Evolutionary conservation across 2,329 filamentous ascomycete species (phyloP).

Genomic region (Ustilaginoidea virens): DNA sequence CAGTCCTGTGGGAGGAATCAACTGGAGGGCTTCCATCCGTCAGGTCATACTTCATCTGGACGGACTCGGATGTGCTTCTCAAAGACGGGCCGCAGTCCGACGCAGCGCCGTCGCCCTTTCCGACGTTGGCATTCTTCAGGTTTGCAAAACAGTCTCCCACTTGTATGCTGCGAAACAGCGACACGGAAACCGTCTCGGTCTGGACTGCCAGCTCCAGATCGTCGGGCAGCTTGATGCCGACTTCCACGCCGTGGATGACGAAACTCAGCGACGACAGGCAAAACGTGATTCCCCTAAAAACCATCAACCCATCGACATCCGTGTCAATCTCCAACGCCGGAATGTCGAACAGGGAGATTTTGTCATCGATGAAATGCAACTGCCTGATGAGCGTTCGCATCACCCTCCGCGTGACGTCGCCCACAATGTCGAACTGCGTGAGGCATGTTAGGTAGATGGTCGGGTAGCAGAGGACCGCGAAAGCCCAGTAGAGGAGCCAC

Average conservation of each 20-base stretch:
- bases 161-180: slow-evolving; percentile 3
- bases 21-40: slow-evolving; percentile 3
- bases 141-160: slow-evolving; percentile 4
- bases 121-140: slow-evolving; percentile 1
- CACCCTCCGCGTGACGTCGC: background rate
- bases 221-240: slow-evolving; percentile 4
- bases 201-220: slow-evolving; percentile 3
- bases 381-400: slow-evolving; percentile 2
- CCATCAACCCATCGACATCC: slow-evolving; percentile 4
- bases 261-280: slow-evolving; percentile 4
- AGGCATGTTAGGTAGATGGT: slow-evolving; percentile 3
- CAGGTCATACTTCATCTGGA: slow-evolving; percentile 4
- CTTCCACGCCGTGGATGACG: slow-evolving; percentile 3
- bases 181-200: slow-evolving; percentile 2
- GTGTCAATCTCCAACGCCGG: slow-evolving; percentile 4
- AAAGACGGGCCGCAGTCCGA: no score
- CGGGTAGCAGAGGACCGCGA: slow-evolving; percentile 3
- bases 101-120: background rate
- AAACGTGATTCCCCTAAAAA: slow-evolving; percentile 3
- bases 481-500: slow-evolving; percentile 4
- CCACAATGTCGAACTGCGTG: background rate
- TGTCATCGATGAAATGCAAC: slow-evolving; percentile 5
- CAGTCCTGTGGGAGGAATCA: slow-evolving; percentile 1
- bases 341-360: slow-evolving; percentile 4
- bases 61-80: background rate